A percentile compares a stretch with the other conserved stretches of the same genome.
These are phyloP conservation scores for Ceratobasidium papillatum DNA, from an alignment of 1,284 basidiomycete species.

Conservation along the genomic window DNA sequence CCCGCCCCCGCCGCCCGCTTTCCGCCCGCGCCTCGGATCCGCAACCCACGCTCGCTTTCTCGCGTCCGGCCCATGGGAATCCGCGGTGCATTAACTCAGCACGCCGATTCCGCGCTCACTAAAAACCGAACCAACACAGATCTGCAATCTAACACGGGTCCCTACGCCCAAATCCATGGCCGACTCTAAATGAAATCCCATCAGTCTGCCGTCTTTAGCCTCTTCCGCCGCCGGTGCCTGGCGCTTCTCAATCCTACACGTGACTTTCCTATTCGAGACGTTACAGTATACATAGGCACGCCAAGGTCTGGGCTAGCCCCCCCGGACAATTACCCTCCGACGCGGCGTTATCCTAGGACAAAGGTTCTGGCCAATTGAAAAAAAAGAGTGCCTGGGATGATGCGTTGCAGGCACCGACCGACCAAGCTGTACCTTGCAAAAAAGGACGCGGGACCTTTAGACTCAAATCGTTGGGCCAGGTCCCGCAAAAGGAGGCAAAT, in stretches of 20 bases:
- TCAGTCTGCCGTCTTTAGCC: conserved; percentile 3
- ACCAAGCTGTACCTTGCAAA: neutral
- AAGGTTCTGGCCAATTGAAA: neutral
- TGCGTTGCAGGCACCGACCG: conserved; percentile 11
- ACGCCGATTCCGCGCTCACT: too few species aligned
- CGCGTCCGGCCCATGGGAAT: conserved; percentile 24
- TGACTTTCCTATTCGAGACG: neutral
- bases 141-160: too few species aligned
- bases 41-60: conserved; percentile 15
- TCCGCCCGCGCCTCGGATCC: neutral
- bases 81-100: conserved; percentile 9
- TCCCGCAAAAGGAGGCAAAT: neutral
- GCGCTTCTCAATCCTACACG: conserved; percentile 18
- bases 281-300: neutral
- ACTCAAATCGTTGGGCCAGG: neutral
- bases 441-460: neutral
- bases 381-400: neutral
- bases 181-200: conserved; percentile 2
- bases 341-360: neutral
- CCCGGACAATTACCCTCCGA: neutral
- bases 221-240: conserved; percentile 21
- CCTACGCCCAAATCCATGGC: too few species aligned
- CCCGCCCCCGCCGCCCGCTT: conserved; percentile 4
- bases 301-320: neutral
- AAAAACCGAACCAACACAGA: too few species aligned